Evolutionary conservation across 768 basidiomycete genomes (phyloP).

Genomic region (Phanerochaete sordida): DNA sequence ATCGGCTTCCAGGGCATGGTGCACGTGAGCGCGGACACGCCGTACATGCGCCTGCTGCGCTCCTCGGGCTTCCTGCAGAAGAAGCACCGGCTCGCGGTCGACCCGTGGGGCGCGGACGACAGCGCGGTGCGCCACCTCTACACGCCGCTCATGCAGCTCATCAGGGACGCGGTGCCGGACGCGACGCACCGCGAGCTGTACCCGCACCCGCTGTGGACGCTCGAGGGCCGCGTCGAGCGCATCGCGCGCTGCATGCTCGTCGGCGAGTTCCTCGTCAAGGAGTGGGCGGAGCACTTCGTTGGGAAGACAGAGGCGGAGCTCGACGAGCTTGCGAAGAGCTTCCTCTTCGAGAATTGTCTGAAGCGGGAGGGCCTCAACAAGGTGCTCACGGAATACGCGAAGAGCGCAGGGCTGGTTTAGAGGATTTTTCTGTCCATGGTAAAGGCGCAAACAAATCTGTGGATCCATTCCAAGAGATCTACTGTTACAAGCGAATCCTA

Average conservation of each 20-base stretch:
- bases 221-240: constrained; percentile 51
- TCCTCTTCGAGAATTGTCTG: constrained; percentile 66
- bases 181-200: constrained; percentile 46
- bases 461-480: too few relatives aligned
- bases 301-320: constrained; percentile 56
- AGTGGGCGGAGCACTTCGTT: constrained; percentile 70
- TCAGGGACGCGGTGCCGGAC: constrained; percentile 52
- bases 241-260: constrained; percentile 64
- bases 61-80: constrained; percentile 70
- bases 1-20: constrained; percentile 88
- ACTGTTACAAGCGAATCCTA: too few relatives aligned
- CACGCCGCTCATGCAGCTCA: constrained; percentile 61
- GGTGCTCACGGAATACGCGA: constrained; percentile 21
- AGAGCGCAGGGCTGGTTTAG: not conserved
- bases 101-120: constrained; percentile 78
- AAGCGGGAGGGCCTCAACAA: constrained; percentile 55
- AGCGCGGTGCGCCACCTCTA: constrained; percentile 54
- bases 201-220: constrained; percentile 61
- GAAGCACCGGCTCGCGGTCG: constrained; percentile 75
- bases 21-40: constrained; percentile 60
- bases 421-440: too few relatives aligned
- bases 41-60: constrained; percentile 73
- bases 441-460: too few relatives aligned
- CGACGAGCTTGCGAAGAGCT: constrained; percentile 68
- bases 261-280: constrained; percentile 63